These are phyloP conservation scores for Trichaptum fuscoviolaceum DNA, from an alignment of 768 basidiomycete genomes.

Conservation along the genomic window DNA sequence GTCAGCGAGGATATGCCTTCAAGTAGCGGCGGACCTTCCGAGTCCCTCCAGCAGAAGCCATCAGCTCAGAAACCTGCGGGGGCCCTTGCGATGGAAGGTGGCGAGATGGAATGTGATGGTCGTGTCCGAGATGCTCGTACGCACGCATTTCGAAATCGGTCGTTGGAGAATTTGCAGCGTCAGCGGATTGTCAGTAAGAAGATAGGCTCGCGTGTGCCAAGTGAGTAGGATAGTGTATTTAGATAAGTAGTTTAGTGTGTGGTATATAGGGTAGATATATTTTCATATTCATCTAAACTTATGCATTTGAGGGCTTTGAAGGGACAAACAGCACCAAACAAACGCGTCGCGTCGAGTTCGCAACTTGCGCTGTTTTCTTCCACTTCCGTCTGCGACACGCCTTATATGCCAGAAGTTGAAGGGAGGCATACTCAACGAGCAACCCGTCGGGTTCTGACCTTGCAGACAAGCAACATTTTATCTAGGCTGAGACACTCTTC, in stretches of 20 bases:
- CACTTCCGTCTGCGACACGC: too few species aligned
- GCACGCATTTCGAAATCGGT: not conserved
- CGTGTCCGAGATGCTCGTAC: not conserved
- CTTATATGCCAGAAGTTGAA: too few species aligned
- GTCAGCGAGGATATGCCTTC: not conserved
- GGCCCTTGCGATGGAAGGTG: not conserved
- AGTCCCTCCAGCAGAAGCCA: not conserved
- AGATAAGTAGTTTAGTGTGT: not conserved
- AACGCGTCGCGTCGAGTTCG: too few species aligned
- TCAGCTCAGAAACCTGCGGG: not conserved
- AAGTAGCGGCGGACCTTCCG: not conserved
- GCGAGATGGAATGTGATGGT: not conserved
- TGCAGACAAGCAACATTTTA: too few species aligned
- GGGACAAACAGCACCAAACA: too few species aligned
- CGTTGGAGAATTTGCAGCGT: not conserved
- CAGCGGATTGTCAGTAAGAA: not conserved
- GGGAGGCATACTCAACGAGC: too few species aligned
- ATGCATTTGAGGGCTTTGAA: too few species aligned
- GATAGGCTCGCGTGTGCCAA: not conserved
- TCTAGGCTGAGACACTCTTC: too few species aligned
- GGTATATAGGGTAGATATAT: not conserved
- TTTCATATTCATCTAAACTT: too few species aligned
- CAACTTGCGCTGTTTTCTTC: too few species aligned
- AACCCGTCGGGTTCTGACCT: too few species aligned
- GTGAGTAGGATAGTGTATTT: not conserved